Conservation (phyloP, 1,284 basidiomycete species). For the Hypsizygus ulmarius region DNA sequence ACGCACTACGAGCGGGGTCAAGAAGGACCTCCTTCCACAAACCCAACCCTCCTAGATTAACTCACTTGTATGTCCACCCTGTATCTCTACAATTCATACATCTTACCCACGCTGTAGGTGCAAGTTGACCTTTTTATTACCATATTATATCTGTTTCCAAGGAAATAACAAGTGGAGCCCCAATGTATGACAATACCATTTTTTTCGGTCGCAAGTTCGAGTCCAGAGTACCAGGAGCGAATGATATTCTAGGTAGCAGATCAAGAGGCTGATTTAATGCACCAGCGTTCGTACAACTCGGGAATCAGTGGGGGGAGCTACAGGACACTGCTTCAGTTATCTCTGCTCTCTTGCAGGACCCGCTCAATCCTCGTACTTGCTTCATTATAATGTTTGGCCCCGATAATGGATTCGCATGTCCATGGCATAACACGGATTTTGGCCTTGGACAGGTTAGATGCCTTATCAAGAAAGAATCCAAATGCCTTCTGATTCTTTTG, state of each 20-base stretch:
- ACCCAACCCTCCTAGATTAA: slow-evolving; percentile 12
- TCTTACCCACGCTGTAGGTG: slow-evolving; percentile 6
- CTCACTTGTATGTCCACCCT: slow-evolving; percentile 7
- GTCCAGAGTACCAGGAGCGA: no score
- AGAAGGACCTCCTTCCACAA: slow-evolving; percentile 19
- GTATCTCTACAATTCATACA: not conserved
- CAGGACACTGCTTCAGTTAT: no score
- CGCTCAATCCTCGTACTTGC: no score
- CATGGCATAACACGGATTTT: not conserved
- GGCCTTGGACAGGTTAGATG: slow-evolving; percentile 1
- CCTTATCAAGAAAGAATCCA: not conserved
- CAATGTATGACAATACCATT: slow-evolving; percentile 18
- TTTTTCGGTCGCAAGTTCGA: not conserved
- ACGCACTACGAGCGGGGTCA: slow-evolving; percentile 13
- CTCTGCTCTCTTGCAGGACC: no score
- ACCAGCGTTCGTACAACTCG: no score
- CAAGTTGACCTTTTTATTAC: slow-evolving; percentile 12
- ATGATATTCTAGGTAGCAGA: no score
- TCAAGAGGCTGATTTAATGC: no score
- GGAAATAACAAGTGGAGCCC: slow-evolving; percentile 10
- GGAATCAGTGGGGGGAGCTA: no score
- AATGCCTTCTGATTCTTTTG: slow-evolving; percentile 6
- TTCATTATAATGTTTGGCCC: no score
- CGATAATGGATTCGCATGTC: not conserved
- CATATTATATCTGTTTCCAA: slow-evolving; percentile 14